Conservation (phyloP, 331 rosid species). For the Malus hybrid region DNA sequence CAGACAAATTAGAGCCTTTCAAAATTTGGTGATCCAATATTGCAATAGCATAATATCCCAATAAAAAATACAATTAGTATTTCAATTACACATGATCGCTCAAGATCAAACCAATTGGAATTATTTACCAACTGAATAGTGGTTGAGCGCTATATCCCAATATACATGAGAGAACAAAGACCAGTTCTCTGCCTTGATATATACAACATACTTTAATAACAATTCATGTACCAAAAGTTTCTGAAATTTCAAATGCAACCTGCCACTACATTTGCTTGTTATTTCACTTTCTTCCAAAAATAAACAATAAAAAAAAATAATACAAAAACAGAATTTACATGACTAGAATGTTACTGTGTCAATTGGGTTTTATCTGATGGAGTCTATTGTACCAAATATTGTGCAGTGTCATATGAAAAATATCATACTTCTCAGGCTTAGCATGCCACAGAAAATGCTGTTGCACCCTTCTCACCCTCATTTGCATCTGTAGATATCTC, state of each 20-base stretch:
- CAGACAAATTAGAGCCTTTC: too few relatives aligned
- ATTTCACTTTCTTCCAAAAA: not conserved
- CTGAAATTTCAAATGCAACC: not conserved
- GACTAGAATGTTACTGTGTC: slow-evolving; percentile 5
- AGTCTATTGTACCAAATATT: slow-evolving; percentile 78
- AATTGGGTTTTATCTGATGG: slow-evolving; percentile 35
- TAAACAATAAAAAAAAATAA: not conserved
- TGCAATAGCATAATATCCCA: too few relatives aligned
- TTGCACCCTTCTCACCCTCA: slow-evolving; percentile 74
- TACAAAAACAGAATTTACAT: not conserved
- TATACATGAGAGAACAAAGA: not conserved
- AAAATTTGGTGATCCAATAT: too few relatives aligned
- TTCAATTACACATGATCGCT: too few relatives aligned
- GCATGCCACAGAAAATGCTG: slow-evolving; percentile 85
- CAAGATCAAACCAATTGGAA: too few relatives aligned
- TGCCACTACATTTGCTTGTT: not conserved
- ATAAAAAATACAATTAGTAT: too few relatives aligned
- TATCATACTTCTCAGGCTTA: slow-evolving; percentile 72
- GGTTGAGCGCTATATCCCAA: too few relatives aligned
- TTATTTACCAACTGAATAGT: too few relatives aligned
- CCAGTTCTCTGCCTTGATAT: not conserved
- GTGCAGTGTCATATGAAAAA: slow-evolving; percentile 89
- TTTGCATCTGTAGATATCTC: slow-evolving; percentile 61
- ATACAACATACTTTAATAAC: not conserved
- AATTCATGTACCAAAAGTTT: not conserved